phyloP scores from a whole-genome alignment of 169 alveolate species.

The Ichthyophthirius multifiliis region DNA sequence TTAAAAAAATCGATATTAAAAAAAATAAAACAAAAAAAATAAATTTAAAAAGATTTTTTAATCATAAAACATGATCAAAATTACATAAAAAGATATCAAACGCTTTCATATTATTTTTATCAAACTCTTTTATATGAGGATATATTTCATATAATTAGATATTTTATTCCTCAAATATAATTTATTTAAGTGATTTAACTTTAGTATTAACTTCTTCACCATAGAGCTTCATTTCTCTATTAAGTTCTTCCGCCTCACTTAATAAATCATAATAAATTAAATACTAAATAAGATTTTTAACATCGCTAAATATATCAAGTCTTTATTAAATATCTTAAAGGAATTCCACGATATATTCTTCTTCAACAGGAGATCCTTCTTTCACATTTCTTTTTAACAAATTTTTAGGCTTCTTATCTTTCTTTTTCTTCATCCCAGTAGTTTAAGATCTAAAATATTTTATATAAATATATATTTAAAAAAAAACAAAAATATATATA shows the following conservation, averaged over 20 bases:
- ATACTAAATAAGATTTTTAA: constrained; percentile 46
- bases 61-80: constrained; percentile 5
- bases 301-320: constrained; percentile 32
- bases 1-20: too few relatives aligned
- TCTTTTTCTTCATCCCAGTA: constrained; percentile 63
- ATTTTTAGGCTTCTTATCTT: constrained; percentile 50
- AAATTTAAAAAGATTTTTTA: too few relatives aligned
- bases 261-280: constrained; percentile 46
- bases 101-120: not conserved
- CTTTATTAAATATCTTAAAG: constrained; percentile 52
- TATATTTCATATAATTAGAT: constrained; percentile 3
- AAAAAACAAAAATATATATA: constrained; percentile 34
- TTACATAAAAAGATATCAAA: constrained; percentile 5
- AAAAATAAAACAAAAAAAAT: too few relatives aligned
- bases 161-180: constrained; percentile 26
- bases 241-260: constrained; percentile 30
- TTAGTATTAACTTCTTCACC: constrained; percentile 1
- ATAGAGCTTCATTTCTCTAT: constrained; percentile 3
- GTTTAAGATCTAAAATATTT: constrained; percentile 57
- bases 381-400: constrained; percentile 63
- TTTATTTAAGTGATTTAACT: constrained; percentile 8
- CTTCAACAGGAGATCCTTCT: constrained; percentile 84
- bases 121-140: not conserved
- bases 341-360: constrained; percentile 69
- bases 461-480: constrained; percentile 34